Evolutionary conservation across 148 eudicot genomes (phyloP), one percentile per base, ranked within the genome.

Genomic region (Pouteria glomerata): DNA sequence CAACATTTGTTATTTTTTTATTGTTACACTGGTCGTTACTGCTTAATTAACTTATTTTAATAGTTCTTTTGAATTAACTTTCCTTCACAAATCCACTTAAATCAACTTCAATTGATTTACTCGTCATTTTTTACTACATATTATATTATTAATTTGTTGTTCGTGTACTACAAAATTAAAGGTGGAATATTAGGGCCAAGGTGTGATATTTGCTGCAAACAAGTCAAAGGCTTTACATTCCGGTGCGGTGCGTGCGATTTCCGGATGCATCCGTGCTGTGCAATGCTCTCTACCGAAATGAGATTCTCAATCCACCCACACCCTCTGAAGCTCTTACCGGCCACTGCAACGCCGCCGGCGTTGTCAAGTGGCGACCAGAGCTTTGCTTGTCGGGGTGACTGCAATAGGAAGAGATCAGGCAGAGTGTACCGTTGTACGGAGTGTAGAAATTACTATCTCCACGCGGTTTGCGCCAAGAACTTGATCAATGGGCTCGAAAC

Each of bases 241-340:
- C 82, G 84, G 65, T 94, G 98, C 86, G 78, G 81, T 26, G 88
- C 85, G 0, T 94, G 97, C 68, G 88, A 78, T 78, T 94, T 87
- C 81, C 93, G 89, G 71, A 78, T 94, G 79, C 98, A 91, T 73
- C 98, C 98, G 0, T 82, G 88, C 59, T 94, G 98, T 47, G 91
- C 98, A 11, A 81, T 89, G 93, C 89, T 94, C 2, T 89, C 98
- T 29, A 57, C 82, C 24, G 86, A 82, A 73, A 80, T 85, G 78
- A 80, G 74, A 1, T 85, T 86, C 18, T 69, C 89, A 3, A 37
- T 33, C 29, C 98, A 93, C 74, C 89, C 85, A 26, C 98, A 93
- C 75, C 35, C 85, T 14, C 63, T 93, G 30, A 76, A 82, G 56
- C 85, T 93, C 66, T 23, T 84, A 6, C 94, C 95, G 3, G 67